Conservation (phyloP, 163 green algal genomes). For the Scenedesmus sp. region DNA sequence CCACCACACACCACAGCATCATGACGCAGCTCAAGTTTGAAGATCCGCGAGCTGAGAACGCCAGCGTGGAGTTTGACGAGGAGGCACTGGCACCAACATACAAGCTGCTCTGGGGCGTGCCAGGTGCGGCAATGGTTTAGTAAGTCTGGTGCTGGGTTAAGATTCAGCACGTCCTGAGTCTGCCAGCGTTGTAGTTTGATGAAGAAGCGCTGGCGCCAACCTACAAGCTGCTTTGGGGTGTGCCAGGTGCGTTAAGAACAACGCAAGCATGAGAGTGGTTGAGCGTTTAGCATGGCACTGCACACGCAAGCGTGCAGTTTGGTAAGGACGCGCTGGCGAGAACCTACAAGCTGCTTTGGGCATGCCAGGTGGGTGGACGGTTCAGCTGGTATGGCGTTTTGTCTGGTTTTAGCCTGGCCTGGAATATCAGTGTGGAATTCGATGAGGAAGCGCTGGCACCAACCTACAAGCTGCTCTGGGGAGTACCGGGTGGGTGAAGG, state of each 20-base stretch:
- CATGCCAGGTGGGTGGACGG: no score
- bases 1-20: slow-evolving; percentile 82
- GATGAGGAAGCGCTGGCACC: slow-evolving; percentile 86
- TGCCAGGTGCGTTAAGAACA: slow-evolving; percentile 71
- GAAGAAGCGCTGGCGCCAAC: slow-evolving; percentile 87
- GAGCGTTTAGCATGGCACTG: no score
- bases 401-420: no score
- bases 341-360: no score
- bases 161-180: slow-evolving; percentile 80
- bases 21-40: slow-evolving; percentile 90
- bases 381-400: no score
- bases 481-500: slow-evolving; percentile 76
- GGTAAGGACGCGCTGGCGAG: no score
- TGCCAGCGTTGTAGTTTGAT: slow-evolving; percentile 95
- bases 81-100: slow-evolving; percentile 89
- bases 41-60: slow-evolving; percentile 88
- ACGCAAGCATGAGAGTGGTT: no score
- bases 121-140: slow-evolving; percentile 53
- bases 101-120: slow-evolving; percentile 94
- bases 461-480: slow-evolving; percentile 96
- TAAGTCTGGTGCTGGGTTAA: no score
- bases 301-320: slow-evolving; percentile 95
- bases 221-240: slow-evolving; percentile 94
- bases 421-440: no score
- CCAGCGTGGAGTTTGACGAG: slow-evolving; percentile 95